Base-by-base conservation (phyloP, 805 yeast species). In the Saturnispora silvae region DNA sequence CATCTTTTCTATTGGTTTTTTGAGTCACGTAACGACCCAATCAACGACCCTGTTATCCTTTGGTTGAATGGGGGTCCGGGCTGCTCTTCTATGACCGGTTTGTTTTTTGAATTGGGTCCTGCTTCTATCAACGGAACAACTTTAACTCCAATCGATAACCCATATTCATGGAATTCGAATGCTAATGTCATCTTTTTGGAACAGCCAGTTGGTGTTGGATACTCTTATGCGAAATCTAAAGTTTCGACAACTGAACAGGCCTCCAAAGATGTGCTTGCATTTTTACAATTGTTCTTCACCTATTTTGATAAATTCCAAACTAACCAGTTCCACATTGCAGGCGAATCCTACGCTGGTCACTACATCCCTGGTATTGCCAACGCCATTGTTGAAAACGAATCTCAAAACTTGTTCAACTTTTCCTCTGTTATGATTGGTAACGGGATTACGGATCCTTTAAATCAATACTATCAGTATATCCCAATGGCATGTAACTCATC, bases 11-110 rank as follows among this genome's bases (percentile, higher is more conserved):
- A 55, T 34, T 61, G 92, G 87, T 79, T 78, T 53, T 86, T 85
- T 51, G 95, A 85, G 60, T 78, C 89, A 42, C 75, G 94, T 67
- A 80, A 79, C 56, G 87, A 82, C 58, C 95, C 95, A n/a, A 63
- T 63, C 45, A 81, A 68, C 42, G 95, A 84, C 59, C 95, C 95
- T 1, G 67, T 84, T 28, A 71, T 86, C 35, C 66, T 89, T 47
- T 86, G 96, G 95, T 68, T 85, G 54, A 85, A 85, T 54, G 96
- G 96, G 49, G 96, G 96, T 14, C 95, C 96, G 31, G 96, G 96
- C 4, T 85, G 95, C 61, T 81, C 94, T 13, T 82, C 94, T 9
- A 61, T 83, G 61, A 82, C 94, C 11, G 95, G 95, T 1, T 68
- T 82, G 47, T 80, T 84, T 54, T 82, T 83, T 55, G 95, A 85